These are phyloP conservation scores for Clathrus columnatus DNA, from an alignment of 768 basidiomycete species.

Conservation along the genomic window DNA sequence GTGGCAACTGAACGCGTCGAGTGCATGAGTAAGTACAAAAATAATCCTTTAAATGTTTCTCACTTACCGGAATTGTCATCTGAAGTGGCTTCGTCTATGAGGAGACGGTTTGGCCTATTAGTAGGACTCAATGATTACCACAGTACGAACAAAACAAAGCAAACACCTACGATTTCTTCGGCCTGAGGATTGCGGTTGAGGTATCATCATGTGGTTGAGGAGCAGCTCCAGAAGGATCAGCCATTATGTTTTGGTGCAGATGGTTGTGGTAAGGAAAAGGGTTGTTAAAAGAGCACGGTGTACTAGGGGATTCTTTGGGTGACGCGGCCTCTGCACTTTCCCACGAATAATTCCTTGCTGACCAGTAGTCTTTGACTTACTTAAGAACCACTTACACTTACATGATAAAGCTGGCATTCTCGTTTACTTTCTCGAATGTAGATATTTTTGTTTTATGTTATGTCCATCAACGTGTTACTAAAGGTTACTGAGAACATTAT, in stretches of 20 bases:
- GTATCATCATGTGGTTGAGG: constrained; percentile 76
- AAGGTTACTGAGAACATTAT: too few relatives aligned
- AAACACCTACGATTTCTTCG: constrained; percentile 89
- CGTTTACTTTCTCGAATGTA: too few relatives aligned
- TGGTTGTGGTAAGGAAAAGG: not conserved
- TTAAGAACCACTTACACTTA: too few relatives aligned
- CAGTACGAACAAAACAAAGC: constrained; percentile 8
- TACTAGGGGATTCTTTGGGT: not conserved
- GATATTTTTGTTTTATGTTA: too few relatives aligned
- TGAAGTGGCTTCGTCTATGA: constrained; percentile 87
- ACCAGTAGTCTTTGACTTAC: too few relatives aligned
- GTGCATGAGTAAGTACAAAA: constrained; percentile 14
- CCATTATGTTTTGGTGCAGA: constrained; percentile 29
- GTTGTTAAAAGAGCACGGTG: not conserved
- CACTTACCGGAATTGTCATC: constrained; percentile 91
- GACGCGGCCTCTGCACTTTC: constrained; percentile 10
- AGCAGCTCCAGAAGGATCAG: constrained; percentile 77
- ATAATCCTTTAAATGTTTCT: not conserved
- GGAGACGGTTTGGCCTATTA: constrained; percentile 87
- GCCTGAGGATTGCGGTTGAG: constrained; percentile 90
- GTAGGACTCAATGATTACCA: constrained; percentile 15
- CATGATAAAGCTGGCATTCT: too few relatives aligned
- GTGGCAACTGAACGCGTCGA: constrained; percentile 63
- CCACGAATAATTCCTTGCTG: constrained; percentile 3
- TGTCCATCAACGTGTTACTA: too few relatives aligned